Percentiles rank a stretch among this genome's conserved stretches.
These are phyloP conservation scores for Fusarium hostae DNA, from an alignment of 2,329 filamentous ascomycete genomes.

Conservation along the genomic window DNA sequence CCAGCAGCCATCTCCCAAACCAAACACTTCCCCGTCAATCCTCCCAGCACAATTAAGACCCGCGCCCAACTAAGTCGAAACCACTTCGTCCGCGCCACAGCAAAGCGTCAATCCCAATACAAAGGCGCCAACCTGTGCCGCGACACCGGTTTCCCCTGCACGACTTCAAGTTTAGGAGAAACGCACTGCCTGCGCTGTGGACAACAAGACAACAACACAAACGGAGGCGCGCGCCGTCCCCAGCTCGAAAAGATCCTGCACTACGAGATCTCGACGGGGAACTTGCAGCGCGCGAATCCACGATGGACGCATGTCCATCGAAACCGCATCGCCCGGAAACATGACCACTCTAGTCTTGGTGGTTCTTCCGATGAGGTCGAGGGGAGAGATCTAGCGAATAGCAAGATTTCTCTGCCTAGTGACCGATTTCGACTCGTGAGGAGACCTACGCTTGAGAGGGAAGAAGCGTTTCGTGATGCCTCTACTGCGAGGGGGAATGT, in stretches of 20 bases:
- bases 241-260: slow-evolving; percentile 41
- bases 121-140: slow-evolving; percentile 33
- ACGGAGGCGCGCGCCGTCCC: slow-evolving; percentile 31
- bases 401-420: slow-evolving; percentile 51
- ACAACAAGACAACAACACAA: slow-evolving; percentile 9
- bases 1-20: slow-evolving; percentile 29
- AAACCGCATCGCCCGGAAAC: slow-evolving; percentile 26
- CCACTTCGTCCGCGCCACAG: slow-evolving; percentile 48
- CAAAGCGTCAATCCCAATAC: slow-evolving; percentile 46
- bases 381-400: slow-evolving; percentile 50
- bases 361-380: slow-evolving; percentile 45
- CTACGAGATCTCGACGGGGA: slow-evolving; percentile 8
- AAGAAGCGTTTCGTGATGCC: slow-evolving; percentile 59
- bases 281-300: slow-evolving; percentile 16
- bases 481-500: slow-evolving; percentile 51
- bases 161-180: slow-evolving; percentile 6
- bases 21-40: slow-evolving; percentile 33
- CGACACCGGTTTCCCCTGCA: slow-evolving; percentile 39
- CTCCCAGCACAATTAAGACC: slow-evolving; percentile 15
- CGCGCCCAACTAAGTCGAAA: slow-evolving; percentile 41
- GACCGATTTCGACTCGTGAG: slow-evolving; percentile 50
- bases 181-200: slow-evolving; percentile 29
- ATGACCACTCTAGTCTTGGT: slow-evolving; percentile 2
- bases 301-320: slow-evolving; percentile 21
- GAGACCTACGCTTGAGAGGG: slow-evolving; percentile 56